Conservation (phyloP, 345 rosid genomes). For the Kandelia obovata region DNA sequence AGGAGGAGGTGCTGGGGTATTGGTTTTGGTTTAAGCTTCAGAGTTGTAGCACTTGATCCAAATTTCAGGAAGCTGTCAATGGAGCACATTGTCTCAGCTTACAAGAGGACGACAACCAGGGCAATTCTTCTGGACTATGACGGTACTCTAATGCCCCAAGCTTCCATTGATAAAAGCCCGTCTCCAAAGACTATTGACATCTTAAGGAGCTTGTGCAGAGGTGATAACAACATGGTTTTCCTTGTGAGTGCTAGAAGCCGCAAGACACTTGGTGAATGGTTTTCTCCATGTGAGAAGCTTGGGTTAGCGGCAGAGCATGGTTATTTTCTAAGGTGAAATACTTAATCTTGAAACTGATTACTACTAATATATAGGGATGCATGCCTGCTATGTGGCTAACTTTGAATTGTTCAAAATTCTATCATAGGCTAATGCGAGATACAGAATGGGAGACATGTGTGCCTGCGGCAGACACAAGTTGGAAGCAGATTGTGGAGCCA, state of each 20-base stretch:
- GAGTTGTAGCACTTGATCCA: constrained; percentile 75
- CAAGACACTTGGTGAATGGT: constrained; percentile 63
- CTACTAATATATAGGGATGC: not conserved
- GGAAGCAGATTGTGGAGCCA: constrained; percentile 88
- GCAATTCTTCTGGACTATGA: constrained; percentile 82
- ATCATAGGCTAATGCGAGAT: constrained; percentile 51
- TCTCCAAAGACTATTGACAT: constrained; percentile 55
- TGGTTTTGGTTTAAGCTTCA: constrained; percentile 76
- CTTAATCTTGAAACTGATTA: not conserved
- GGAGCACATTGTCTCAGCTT: constrained; percentile 78
- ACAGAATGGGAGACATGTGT: constrained; percentile 73
- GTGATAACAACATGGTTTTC: constrained; percentile 63
- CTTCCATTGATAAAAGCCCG: constrained; percentile 71
- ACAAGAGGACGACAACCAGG: constrained; percentile 57
- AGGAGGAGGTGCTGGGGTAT: constrained; percentile 79
- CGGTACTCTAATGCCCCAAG: constrained; percentile 88
- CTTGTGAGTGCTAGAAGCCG: constrained; percentile 73
- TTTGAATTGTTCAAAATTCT: constrained; percentile 5
- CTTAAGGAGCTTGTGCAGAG: constrained; percentile 59
- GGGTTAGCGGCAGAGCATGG: constrained; percentile 88
- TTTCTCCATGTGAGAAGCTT: constrained; percentile 58
- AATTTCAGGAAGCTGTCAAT: constrained; percentile 75
- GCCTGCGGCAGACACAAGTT: constrained; percentile 52
- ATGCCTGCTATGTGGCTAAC: not conserved
- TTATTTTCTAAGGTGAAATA: constrained; percentile 58